Conservation (phyloP, 805 yeast genomes). For the Myxozyma sirexii region DNA sequence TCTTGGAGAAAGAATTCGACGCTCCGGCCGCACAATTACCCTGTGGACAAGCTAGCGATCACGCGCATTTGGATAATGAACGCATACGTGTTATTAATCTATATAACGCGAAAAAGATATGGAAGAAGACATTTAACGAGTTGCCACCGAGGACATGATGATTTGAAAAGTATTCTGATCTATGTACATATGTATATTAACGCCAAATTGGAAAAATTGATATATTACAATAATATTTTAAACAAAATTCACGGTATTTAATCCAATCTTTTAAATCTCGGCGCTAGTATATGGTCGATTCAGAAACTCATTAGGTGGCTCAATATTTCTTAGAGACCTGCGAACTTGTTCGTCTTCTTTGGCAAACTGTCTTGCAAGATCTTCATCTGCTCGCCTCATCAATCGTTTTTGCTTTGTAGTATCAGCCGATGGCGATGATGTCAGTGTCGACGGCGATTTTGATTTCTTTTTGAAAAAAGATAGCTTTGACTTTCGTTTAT, state of each 20-base stretch:
- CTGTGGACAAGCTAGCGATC: constrained; percentile 92
- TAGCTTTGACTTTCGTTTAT: neutral
- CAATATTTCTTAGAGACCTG: no score
- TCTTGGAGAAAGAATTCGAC: constrained; percentile 73
- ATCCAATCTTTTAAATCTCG: neutral
- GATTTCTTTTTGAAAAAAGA: neutral
- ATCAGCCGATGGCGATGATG: neutral
- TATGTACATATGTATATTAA: constrained; percentile 3
- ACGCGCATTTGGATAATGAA: constrained; percentile 91
- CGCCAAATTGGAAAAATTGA: neutral
- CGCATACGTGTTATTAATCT: constrained; percentile 76
- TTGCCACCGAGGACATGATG: constrained; percentile 7
- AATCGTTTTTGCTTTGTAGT: neutral
- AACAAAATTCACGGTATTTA: neutral
- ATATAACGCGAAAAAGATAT: constrained; percentile 68
- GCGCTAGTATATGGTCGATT: constrained; percentile 1
- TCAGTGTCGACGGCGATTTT: neutral
- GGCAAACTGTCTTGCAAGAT: neutral
- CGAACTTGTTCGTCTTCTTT: neutral
- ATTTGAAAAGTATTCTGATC: neutral
- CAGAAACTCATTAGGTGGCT: neutral
- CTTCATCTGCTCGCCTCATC: neutral
- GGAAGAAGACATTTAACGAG: constrained; percentile 30
- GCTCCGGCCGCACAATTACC: constrained; percentile 97
- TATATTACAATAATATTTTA: neutral